Base-by-base conservation (phyloP, 2,329 filamentous ascomycete species). In the Sporothrix brunneoviolacea region DNA sequence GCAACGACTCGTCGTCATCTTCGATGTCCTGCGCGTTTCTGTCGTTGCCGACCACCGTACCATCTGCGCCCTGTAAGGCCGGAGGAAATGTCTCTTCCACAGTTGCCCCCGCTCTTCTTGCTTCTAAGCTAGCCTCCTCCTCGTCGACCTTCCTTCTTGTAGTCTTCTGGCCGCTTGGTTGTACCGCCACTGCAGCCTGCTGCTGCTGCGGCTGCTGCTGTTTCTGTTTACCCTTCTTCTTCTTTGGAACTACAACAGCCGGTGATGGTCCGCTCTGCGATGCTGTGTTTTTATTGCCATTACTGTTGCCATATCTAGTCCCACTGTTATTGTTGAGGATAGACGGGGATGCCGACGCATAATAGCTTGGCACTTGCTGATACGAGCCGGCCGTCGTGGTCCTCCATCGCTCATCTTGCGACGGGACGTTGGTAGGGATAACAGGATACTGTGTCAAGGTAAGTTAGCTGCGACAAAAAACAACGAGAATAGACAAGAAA, bases 401-500 rank as follows among this genome's bases (percentile, higher is more conserved):
- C 4, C 53, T 54, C 62, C 83, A 86, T 55, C 84, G 77, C 53
- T 91, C 84, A 5, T 54, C 49, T 50, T 82, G 76, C 27, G 84
- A 76, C 15, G 89, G 86, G 56, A 89, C 80, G 64, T 73, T 79
- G 38, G 77, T 91, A 30, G 91, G 91, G 58, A 97, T 91, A 24
- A 97, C 91, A 21, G 91, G 91, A 66, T 97, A 97, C 88, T 93
- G 45, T 13, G 16, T n/a, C 19, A 28, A 28, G 24, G 24, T 28
- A 10, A 2, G 43, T 52, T 10, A 57, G 41, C 35, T 15, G 30
- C 2, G 52, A 16, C 46, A 16, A 57, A 72, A 48, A 70, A 62
- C 52, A 41, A 44, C 5, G 16, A 33, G 19, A 5, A 16, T 13
- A 21, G 28, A 19, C 3, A 32, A 12, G 5, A 9, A 16, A 1